phyloP scores from a whole-genome alignment of 2,329 filamentous ascomycete genomes.

The Pseudogymnoascus sp. region DNA sequence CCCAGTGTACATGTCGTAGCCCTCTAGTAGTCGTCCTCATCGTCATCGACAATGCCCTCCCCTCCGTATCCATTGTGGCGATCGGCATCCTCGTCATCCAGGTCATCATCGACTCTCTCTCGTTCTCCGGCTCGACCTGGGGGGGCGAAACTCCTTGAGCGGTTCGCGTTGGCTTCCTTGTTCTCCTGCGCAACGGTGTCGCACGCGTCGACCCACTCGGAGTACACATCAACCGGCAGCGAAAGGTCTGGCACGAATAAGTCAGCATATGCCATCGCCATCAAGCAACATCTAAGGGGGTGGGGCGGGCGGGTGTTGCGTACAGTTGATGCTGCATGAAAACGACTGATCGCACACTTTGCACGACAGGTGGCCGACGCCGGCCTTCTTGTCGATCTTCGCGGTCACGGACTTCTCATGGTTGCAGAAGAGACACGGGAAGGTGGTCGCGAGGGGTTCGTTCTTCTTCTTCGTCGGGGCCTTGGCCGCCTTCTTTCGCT shows the following conservation, averaged over 20 bases:
- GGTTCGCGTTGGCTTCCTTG: conserved; percentile 31
- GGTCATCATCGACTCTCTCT: conserved; percentile 24
- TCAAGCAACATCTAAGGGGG: background rate
- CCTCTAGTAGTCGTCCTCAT: conserved; percentile 52
- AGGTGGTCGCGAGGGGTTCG: conserved; percentile 72
- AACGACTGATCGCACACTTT: conserved; percentile 92
- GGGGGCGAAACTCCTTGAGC: background rate
- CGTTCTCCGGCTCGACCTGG: conserved; percentile 5
- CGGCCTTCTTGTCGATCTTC: conserved; percentile 88
- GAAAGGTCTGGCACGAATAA: conserved; percentile 61
- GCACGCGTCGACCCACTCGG: conserved; percentile 97
- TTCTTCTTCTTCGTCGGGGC: conserved; percentile 53
- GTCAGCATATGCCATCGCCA: conserved; percentile 18
- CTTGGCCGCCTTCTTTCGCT: conserved; percentile 83
- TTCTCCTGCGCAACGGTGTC: conserved; percentile 63
- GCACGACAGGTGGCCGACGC: conserved; percentile 78
- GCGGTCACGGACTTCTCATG: conserved; percentile 89
- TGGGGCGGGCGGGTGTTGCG: background rate
- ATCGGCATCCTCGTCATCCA: conserved; percentile 28
- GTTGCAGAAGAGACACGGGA: conserved; percentile 97
- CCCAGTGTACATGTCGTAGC: conserved; percentile 2
- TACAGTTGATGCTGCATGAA: conserved; percentile 88
- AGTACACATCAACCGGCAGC: conserved; percentile 89
- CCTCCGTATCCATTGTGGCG: conserved; percentile 44
- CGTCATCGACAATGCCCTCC: conserved; percentile 48